Evolutionary conservation across 2,329 filamentous ascomycete genomes (phyloP), one percentile per base, ranked within the genome.

Genomic region (Phyllosticta paracitricarpa): DNA sequence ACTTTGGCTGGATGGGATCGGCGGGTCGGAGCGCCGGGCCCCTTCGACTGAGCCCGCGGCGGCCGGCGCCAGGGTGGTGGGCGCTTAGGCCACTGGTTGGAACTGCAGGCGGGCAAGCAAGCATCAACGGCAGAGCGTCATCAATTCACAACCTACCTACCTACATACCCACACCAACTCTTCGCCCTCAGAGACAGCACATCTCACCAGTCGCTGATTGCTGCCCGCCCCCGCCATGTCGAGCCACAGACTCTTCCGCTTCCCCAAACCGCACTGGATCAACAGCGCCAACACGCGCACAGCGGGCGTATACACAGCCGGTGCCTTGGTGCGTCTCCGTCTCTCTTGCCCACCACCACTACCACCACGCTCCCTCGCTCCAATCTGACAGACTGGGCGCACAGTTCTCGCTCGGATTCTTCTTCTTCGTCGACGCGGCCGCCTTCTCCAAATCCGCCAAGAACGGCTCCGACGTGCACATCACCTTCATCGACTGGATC

Each of bases 401-500:
- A 24, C 64, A 88, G 86, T 89, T 89, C 75, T 83, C 85, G 35
- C 78, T 88, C 59, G 85, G 85, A 12, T 84, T 88, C 76, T 89
- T 86, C 79, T 82, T 85, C 73, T 81, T 88, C 66, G 80, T 89
- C 73, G 85, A 89, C 67, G 83, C 84, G 63, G 81, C 84, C 19
- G 78, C 83, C 62, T 87, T 80, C 75, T 87, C 84, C 58, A 83
- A 82, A 67, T 85, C 84, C 62, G 68, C 77, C 60, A 79, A 78
- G 68, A 88, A 88, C 72, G 82, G 81, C 64, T 83, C 82, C 57
- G 73, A 79, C 63, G 79, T 85, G 22, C 84, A 88, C 73, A 80
- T 88, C 69, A 87, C 82, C 72, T 88, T 88, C 72, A 80, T 88
- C 66, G 85, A 89, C 76, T 89, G 85, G 85, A 85, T 89, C 66